Percentiles rank a stretch among this genome's conserved stretches.
Conservation (phyloP, 2,329 filamentous ascomycete species). For the Clathrospora elynae region DNA sequence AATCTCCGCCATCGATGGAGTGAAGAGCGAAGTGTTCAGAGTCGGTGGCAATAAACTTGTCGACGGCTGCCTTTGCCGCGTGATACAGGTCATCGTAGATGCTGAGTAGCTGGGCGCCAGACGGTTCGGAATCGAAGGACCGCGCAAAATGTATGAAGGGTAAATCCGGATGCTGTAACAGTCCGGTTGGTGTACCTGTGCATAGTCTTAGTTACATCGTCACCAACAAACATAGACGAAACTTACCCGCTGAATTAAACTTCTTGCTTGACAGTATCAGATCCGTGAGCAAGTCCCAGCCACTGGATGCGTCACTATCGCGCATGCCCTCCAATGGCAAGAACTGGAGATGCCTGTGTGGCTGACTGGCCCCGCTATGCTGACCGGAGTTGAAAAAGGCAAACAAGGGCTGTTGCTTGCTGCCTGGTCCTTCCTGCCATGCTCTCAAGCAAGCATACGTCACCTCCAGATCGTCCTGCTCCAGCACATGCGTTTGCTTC, state of each 20-base stretch:
- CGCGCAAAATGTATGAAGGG: constrained; percentile 58
- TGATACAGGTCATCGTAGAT: constrained; percentile 45
- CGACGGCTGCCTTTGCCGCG: constrained; percentile 41
- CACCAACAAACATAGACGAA: background rate
- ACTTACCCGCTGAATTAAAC: constrained; percentile 9
- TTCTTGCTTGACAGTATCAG: constrained; percentile 32
- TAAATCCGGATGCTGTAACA: constrained; percentile 39
- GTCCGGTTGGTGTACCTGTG: constrained; percentile 7
- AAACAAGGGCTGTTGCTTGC: constrained; percentile 55
- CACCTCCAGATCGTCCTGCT: constrained; percentile 63
- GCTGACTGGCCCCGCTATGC: constrained; percentile 72
- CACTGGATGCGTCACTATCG: constrained; percentile 44
- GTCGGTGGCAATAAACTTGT: constrained; percentile 51
- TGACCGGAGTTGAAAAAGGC: constrained; percentile 73
- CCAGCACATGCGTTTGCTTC: constrained; percentile 68
- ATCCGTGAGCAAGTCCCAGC: constrained; percentile 60
- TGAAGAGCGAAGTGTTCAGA: constrained; percentile 36
- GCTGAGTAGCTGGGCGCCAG: constrained; percentile 40
- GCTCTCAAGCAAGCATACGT: constrained; percentile 66
- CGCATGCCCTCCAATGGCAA: constrained; percentile 68
- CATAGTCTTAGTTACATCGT: constrained; percentile 10
- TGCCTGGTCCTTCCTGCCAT: constrained; percentile 50
- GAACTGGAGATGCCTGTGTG: constrained; percentile 74
- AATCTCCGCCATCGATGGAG: constrained; percentile 42
- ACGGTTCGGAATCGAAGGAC: constrained; percentile 49